Percentiles rank a stretch among this genome's conserved stretches.
phyloP scores from a whole-genome alignment of 2,329 filamentous ascomycete genomes.

The Diaporthe sp. region DNA sequence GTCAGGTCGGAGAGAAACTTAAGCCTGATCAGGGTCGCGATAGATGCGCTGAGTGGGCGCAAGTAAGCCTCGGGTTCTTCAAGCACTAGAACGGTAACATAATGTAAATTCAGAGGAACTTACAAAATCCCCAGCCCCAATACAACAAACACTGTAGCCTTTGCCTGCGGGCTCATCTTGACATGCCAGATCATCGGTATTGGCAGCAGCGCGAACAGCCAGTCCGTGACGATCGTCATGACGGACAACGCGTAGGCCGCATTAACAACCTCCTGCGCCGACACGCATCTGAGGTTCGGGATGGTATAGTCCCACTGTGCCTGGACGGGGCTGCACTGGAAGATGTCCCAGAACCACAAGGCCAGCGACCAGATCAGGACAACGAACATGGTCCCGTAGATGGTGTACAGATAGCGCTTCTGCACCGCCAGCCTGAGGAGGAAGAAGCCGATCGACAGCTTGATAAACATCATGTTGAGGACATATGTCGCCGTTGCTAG shows the following conservation, averaged over 20 bases:
- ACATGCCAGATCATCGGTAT: slow-evolving; percentile 69
- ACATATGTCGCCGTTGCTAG: slow-evolving; percentile 65
- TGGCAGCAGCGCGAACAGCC: slow-evolving; percentile 67
- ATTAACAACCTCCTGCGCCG: slow-evolving; percentile 58
- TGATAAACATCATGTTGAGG: slow-evolving; percentile 69
- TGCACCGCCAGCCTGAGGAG: slow-evolving; percentile 63
- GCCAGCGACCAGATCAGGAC: slow-evolving; percentile 62
- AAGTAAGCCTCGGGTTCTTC: background rate
- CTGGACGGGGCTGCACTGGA: slow-evolving; percentile 64
- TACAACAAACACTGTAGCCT: slow-evolving; percentile 65
- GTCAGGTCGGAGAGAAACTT: slow-evolving; percentile 62
- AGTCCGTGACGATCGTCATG: slow-evolving; percentile 68
- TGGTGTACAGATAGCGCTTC: slow-evolving; percentile 62
- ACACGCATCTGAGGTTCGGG: slow-evolving; percentile 58
- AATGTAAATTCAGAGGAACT: slow-evolving; percentile 39
- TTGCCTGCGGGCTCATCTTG: slow-evolving; percentile 66
- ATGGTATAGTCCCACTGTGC: slow-evolving; percentile 69
- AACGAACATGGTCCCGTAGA: slow-evolving; percentile 61
- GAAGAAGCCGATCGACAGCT: slow-evolving; percentile 68
- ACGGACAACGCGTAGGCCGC: slow-evolving; percentile 67
- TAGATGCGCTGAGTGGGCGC: slow-evolving; percentile 58
- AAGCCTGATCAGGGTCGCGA: slow-evolving; percentile 67
- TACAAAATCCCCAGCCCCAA: slow-evolving; percentile 66
- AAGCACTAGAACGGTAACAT: no score
- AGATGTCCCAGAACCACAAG: slow-evolving; percentile 67